Base-by-base conservation (phyloP, 495 filamentous ascomycete genomes). In the Aspergillus cavernicola region DNA sequence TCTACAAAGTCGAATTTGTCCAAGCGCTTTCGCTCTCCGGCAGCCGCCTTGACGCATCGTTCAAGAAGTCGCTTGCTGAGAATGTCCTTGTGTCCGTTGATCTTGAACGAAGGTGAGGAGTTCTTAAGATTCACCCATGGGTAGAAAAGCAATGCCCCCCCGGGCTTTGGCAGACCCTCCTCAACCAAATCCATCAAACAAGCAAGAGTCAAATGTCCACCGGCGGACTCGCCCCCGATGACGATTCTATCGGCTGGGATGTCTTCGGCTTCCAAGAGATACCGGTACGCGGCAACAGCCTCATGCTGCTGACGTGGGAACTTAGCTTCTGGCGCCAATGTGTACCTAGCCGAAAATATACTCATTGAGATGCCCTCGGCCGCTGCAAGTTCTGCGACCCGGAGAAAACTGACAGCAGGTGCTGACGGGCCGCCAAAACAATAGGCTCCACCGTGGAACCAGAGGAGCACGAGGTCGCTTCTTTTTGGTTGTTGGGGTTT, bases 41-140 rank as follows among this genome's bases (percentile, higher is more conserved):
- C 19, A 32, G 13, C 29, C 3, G 26, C 28, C 9, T 35, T 16
- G 13, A 35, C 43, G 18, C 43, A 46, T 9, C 43, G 43, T 7
- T 46, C 43, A 12, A 46, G 43, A 46, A 46, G 43, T 29, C 43
- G 8, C 43, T 46, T 46, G 11, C 28, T 46, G 43, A 46, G 28
- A n/a, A 46, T 8, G 19, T 46, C 43, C 2, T 35, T 46, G 29
- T 46, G 28, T 19, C 28, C 28, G 11, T 46, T 46, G 18, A 8
- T 33, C 29, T 22, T 12, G 18, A 46, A 46, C 7, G 43, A 32
- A 19, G 29, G 29, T 4, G 28, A 33, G 5, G 10, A 7, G 16
- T 46, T 32, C 4, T 11, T 23, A 2, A 46, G 29, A n/a, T 46
- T 46, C 6, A 35, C 29, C 43, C 43, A 46, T 4, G 43, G 43